Base-by-base conservation (phyloP, 371 early-diverging fungal species). In the Mucor velutinosus region DNA sequence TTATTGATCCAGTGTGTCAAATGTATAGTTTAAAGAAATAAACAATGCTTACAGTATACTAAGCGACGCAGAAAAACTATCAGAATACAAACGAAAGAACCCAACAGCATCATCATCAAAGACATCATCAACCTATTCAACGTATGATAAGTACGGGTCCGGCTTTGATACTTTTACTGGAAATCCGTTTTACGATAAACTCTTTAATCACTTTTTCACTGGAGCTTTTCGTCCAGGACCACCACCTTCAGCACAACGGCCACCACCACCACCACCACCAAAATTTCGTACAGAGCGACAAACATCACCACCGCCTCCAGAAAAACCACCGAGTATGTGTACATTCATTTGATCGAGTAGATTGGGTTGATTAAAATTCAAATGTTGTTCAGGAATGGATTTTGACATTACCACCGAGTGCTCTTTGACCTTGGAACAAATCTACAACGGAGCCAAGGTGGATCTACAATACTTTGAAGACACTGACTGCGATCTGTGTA, bases 1-100 rank as follows among this genome's bases (percentile, higher is more conserved):
- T 21, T 3, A 47, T 21, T 23, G 14, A 37, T 37, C 37, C 37
- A 37, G 8, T 1, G 33, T 37, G 37, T 37, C n/a, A 47, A 14
- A 21, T 47, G 19, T 33, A 4, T 27, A 66, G 66, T 66, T 66
- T 45, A 66, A 66, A 60, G 60, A 66, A 32, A 55, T 66, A 1
- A 23, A 11, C 25, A 19, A 66, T 41, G 66, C 66, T 0, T 66
- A 66, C 11, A 30, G 30, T 25, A 66, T 66, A 30, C 15, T 66
- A 4, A n/a, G 17, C 15, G 66, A 66, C 30, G 53, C 60, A 33
- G 66, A 66, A 11, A 60, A 55, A 19, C 37, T 21, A 29, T 15
- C 19, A 51, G 55, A 60, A 7, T 66, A 66, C 30, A 23, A 51
- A 14, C 21, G 23, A 25, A 51, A 51, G 11, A 51, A 51, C 10